A percentile compares a stretch with the other conserved stretches of the same genome.
Evolutionary conservation across 805 yeast species (phyloP).

Genomic region (Maudiozyma bulderi): DNA sequence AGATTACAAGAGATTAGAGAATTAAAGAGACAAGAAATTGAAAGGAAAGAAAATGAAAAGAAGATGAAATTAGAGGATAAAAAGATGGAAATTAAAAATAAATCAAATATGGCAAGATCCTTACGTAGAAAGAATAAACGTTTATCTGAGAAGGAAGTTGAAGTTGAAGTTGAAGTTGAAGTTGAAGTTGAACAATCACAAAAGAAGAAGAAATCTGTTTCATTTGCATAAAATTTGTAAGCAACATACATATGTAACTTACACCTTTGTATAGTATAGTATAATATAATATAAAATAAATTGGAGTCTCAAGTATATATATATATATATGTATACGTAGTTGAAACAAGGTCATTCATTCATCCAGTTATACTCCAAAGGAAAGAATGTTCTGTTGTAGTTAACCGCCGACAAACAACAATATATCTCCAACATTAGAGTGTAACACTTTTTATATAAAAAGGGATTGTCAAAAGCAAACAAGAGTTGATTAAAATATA

Average conservation of each 20-base stretch:
- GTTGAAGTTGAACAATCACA: conserved; percentile 10
- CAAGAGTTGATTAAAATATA: too few species aligned
- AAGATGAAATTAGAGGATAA: conserved; percentile 60
- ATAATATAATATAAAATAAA: too few species aligned
- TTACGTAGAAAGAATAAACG: conserved; percentile 48
- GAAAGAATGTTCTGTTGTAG: too few species aligned
- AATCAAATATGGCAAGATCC: conserved; percentile 60
- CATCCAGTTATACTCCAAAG: too few species aligned
- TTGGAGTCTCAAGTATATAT: too few species aligned
- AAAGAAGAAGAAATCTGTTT: conserved; percentile 35
- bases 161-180: conserved; percentile 5
- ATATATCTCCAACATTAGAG: too few species aligned
- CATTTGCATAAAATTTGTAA: conserved; percentile 33
- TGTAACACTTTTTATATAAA: too few species aligned
- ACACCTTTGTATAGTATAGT: too few species aligned
- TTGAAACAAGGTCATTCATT: too few species aligned
- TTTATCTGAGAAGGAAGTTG: conserved; percentile 6
- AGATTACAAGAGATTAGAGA: conserved; percentile 87
- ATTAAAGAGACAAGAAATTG: conserved; percentile 76
- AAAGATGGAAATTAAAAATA: conserved; percentile 65
- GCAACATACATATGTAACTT: not conserved
- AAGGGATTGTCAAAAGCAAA: too few species aligned
- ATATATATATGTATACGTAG: too few species aligned
- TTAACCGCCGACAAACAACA: too few species aligned
- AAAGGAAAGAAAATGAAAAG: conserved; percentile 68